phyloP scores from a whole-genome alignment of 75 land plant genomes.

The Pinus tabuliformis region DNA sequence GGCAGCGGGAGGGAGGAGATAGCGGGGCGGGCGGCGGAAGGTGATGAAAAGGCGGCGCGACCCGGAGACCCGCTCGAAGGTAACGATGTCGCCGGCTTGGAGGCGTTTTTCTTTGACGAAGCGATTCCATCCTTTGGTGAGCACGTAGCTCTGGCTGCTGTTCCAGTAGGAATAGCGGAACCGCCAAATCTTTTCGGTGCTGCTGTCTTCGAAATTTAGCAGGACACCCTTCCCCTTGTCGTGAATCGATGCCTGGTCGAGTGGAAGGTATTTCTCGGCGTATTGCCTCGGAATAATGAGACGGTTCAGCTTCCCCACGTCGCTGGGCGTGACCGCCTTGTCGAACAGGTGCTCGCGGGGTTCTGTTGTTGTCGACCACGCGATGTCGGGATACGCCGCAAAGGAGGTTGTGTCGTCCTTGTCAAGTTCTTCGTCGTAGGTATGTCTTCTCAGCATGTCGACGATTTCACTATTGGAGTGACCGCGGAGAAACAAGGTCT shows the following conservation, averaged over 20 bases:
- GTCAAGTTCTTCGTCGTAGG: too few species aligned
- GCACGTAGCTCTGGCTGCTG: slow-evolving; percentile 55
- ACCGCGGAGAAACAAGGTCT: too few species aligned
- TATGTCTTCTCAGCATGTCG: too few species aligned
- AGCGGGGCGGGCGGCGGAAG: neutral
- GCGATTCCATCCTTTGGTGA: slow-evolving; percentile 50
- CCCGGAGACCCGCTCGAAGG: slow-evolving; percentile 22
- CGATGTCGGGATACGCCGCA: too few species aligned
- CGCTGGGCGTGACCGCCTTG: too few species aligned
- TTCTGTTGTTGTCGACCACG: too few species aligned
- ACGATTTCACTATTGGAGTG: too few species aligned
- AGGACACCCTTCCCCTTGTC: neutral
- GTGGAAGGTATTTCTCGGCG: slow-evolving; percentile 12
- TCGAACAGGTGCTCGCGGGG: too few species aligned
- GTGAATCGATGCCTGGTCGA: neutral
- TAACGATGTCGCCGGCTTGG: slow-evolving; percentile 33
- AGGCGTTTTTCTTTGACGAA: slow-evolving; percentile 46
- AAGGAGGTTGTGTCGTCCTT: too few species aligned
- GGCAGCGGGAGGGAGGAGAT: too few species aligned
- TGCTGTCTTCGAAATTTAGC: neutral
- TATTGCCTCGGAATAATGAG: slow-evolving; percentile 20
- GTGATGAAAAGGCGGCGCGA: neutral
- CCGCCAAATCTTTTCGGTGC: neutral
- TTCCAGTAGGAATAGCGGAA: slow-evolving; percentile 53
- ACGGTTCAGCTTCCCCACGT: too few species aligned